These are phyloP conservation scores for Gnomoniopsis smithogilvyi DNA, from an alignment of 2,329 filamentous ascomycete genomes.

Conservation along the genomic window DNA sequence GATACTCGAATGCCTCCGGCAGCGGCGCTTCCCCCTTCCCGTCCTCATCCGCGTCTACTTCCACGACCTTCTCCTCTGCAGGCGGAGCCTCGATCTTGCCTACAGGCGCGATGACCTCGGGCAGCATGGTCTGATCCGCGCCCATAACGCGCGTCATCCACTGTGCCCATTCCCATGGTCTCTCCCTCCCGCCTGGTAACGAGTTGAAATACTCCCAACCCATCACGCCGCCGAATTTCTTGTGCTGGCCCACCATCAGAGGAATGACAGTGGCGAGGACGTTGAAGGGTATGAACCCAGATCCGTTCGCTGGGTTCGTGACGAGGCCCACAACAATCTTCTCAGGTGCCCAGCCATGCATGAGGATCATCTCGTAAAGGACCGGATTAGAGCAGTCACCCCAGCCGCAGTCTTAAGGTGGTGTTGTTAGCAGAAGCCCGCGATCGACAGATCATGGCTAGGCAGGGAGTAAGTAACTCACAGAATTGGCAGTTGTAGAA, in stretches of 20 bases:
- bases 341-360: constrained; percentile 61
- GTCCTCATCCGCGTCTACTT: constrained; percentile 25
- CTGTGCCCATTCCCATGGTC: constrained; percentile 72
- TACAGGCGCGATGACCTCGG: constrained; percentile 12
- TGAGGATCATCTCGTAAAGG: constrained; percentile 43
- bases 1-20: constrained; percentile 29
- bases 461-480: background rate
- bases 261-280: constrained; percentile 55
- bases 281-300: constrained; percentile 59
- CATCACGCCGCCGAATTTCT: constrained; percentile 74
- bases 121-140: constrained; percentile 23
- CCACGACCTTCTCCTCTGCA: background rate
- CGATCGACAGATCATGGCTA: background rate
- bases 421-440: background rate
- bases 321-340: constrained; percentile 73
- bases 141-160: constrained; percentile 49
- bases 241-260: constrained; percentile 54
- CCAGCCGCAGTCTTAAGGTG: constrained; percentile 68
- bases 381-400: constrained; percentile 55
- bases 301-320: constrained; percentile 70
- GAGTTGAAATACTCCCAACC: constrained; percentile 86
- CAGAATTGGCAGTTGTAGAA: constrained; percentile 81
- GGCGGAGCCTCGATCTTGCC: constrained; percentile 8
- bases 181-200: constrained; percentile 53
- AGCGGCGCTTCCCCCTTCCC: constrained; percentile 21